phyloP scores from a whole-genome alignment of 768 basidiomycete species.

The Pleurotus citrinopileatus region DNA sequence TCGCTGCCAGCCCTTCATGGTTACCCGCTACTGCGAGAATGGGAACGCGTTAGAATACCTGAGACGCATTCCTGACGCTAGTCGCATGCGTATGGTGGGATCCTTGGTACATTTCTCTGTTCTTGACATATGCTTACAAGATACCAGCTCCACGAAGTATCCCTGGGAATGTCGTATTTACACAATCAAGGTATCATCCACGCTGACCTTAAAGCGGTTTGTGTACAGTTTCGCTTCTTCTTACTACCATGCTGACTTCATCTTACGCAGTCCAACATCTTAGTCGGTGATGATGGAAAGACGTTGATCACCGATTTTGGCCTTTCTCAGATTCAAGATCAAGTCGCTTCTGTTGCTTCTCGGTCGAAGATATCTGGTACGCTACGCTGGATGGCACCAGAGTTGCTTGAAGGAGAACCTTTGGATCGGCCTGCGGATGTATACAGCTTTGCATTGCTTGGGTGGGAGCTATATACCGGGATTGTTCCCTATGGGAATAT shows the following conservation, averaged over 20 bases:
- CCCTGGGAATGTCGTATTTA: slow-evolving; percentile 9
- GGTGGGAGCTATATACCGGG: slow-evolving; percentile 41
- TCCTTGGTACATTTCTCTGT: slow-evolving; percentile 23
- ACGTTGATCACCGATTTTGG: slow-evolving; percentile 47
- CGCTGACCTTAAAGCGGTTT: slow-evolving; percentile 10
- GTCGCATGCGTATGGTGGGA: slow-evolving; percentile 16
- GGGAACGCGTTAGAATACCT: slow-evolving; percentile 18
- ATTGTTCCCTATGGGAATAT: slow-evolving; percentile 20
- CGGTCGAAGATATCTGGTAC: slow-evolving; percentile 31
- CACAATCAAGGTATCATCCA: slow-evolving; percentile 3
- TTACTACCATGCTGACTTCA: background rate
- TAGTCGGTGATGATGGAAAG: slow-evolving; percentile 30
- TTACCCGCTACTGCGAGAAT: slow-evolving; percentile 20
- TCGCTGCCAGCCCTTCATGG: slow-evolving; percentile 10
- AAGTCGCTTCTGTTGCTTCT: slow-evolving; percentile 15
- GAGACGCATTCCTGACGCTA: slow-evolving; percentile 1
- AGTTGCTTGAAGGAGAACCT: slow-evolving; percentile 24
- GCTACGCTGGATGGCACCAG: slow-evolving; percentile 37
- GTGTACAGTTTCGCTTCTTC: background rate
- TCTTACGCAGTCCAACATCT: slow-evolving; percentile 35
- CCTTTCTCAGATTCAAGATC: slow-evolving; percentile 34
- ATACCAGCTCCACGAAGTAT: slow-evolving; percentile 6
- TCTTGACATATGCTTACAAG: background rate
- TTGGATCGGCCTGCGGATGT: slow-evolving; percentile 34
- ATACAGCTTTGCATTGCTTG: slow-evolving; percentile 35